phyloP scores from a whole-genome alignment of 768 basidiomycete species.

The Leccinum ochraceum region DNA sequence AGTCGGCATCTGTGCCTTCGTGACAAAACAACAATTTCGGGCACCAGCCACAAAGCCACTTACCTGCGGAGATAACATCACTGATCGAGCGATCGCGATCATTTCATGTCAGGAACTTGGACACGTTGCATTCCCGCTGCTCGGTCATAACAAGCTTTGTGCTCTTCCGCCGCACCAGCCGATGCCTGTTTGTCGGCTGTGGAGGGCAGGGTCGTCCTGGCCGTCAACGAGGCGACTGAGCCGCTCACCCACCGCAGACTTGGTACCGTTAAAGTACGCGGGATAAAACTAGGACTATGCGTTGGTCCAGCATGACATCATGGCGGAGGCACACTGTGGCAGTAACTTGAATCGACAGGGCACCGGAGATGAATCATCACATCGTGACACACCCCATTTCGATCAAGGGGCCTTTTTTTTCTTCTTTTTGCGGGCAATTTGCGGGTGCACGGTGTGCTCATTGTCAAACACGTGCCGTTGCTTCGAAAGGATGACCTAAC shows the following conservation, averaged over 20 bases:
- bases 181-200: slow-evolving; percentile 53
- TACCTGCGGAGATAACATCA: too few relatives aligned
- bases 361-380: too few relatives aligned
- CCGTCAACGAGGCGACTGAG: slow-evolving; percentile 91
- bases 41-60: too few relatives aligned
- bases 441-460: too few relatives aligned
- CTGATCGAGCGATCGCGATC: too few relatives aligned
- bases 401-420: too few relatives aligned
- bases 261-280: slow-evolving; percentile 30
- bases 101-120: slow-evolving; percentile 49
- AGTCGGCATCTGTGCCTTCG: too few relatives aligned
- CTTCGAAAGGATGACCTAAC: background rate
- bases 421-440: too few relatives aligned
- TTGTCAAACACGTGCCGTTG: too few relatives aligned
- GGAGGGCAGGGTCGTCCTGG: slow-evolving; percentile 98
- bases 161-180: slow-evolving; percentile 1
- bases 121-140: slow-evolving; percentile 67
- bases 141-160: background rate
- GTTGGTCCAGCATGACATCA: slow-evolving; percentile 94
- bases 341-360: too few relatives aligned
- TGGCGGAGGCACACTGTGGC: slow-evolving; percentile 81
- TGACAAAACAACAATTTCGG: too few relatives aligned
- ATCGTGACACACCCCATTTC: too few relatives aligned
- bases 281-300: slow-evolving; percentile 60
- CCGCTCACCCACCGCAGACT: slow-evolving; percentile 50